phyloP scores from a whole-genome alignment of 1,139 yeast genomes.

The Diutina mesorugosa region DNA sequence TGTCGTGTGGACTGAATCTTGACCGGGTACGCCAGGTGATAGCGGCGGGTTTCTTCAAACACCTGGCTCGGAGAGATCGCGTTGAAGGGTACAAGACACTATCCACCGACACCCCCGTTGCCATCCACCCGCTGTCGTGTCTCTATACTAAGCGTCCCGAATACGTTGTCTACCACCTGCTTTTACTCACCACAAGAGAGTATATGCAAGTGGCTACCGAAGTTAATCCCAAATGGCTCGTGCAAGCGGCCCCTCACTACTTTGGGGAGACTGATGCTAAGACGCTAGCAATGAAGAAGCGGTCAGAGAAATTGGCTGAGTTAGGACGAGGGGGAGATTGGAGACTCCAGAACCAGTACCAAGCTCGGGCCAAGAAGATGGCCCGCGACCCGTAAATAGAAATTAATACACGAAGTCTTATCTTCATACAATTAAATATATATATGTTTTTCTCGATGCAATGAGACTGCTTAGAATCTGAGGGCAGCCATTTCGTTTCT shows the following conservation, averaged over 20 bases:
- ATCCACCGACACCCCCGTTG: conserved; percentile 65
- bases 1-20: conserved; percentile 49
- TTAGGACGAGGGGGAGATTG: neutral
- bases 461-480: conserved; percentile 29
- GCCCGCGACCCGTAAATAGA: neutral
- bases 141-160: conserved; percentile 63
- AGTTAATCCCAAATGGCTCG: conserved; percentile 77
- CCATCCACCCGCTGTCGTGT: conserved; percentile 81
- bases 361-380: neutral
- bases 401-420: neutral
- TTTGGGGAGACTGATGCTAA: conserved; percentile 17
- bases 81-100: conserved; percentile 65
- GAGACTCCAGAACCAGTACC: neutral
- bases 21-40: conserved; percentile 60
- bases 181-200: conserved; percentile 72
- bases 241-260: conserved; percentile 77
- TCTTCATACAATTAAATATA: neutral
- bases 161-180: conserved; percentile 74
- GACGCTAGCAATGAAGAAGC: neutral
- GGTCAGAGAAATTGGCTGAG: neutral
- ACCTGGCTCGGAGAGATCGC: conserved; percentile 68
- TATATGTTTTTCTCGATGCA: conserved; percentile 1
- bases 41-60: conserved; percentile 81
- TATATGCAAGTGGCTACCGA: conserved; percentile 83
- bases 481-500: conserved; percentile 82